Percentiles rank a stretch among this genome's conserved stretches.
phyloP scores from a whole-genome alignment of 306 rosid species.

The Quercus dentata region DNA sequence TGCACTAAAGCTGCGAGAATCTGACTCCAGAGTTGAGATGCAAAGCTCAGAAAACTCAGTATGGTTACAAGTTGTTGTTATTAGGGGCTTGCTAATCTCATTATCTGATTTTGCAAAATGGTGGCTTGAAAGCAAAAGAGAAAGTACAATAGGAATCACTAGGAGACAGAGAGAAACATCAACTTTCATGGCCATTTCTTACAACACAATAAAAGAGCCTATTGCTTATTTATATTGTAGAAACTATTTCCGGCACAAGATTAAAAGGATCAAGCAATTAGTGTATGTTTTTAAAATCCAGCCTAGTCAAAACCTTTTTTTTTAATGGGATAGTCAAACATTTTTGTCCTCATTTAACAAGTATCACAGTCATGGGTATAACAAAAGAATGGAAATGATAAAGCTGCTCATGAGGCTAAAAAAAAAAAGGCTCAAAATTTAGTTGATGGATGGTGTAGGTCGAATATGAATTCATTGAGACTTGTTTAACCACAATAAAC shows the following conservation, averaged over 20 bases:
- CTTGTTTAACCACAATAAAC: too few species aligned
- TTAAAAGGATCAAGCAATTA: too few species aligned
- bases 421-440: not conserved
- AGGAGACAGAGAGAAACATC: not conserved
- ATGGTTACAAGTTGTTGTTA: not conserved
- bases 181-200: not conserved
- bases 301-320: too few species aligned
- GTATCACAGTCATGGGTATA: slow-evolving; percentile 1
- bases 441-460: not conserved
- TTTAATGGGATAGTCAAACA: too few species aligned
- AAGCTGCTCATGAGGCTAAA: not conserved
- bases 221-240: too few species aligned
- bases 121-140: not conserved
- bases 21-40: not conserved
- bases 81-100: not conserved
- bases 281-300: too few species aligned
- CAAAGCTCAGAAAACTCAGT: not conserved
- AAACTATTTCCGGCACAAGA: too few species aligned
- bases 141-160: not conserved
- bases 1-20: not conserved
- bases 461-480: too few species aligned
- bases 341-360: not conserved
- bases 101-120: not conserved
- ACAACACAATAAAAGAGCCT: too few species aligned
- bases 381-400: not conserved